phyloP scores from a whole-genome alignment of 192 early-diverging fungal species.

The Glomus cerebriforme region DNA sequence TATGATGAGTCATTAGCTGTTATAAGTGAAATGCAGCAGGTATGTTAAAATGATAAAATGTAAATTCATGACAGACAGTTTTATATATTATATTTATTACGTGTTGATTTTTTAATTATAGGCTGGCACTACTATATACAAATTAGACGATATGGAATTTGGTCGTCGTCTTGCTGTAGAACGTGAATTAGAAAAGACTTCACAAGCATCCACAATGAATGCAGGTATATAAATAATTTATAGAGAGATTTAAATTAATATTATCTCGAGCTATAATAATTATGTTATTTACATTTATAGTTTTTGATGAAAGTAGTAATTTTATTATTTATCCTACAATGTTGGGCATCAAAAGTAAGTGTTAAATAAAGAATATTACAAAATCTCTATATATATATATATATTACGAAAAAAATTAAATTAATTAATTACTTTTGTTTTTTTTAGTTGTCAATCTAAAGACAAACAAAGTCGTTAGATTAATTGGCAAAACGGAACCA shows the following conservation, averaged over 20 bases:
- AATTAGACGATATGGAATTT: conserved; percentile 98
- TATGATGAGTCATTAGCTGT: conserved; percentile 88
- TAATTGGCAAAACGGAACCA: conserved; percentile 92
- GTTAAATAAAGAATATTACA: not conserved
- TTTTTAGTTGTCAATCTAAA: conserved; percentile 73
- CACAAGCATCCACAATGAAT: conserved; percentile 66
- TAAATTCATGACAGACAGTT: not conserved
- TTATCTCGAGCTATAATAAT: conserved; percentile 13
- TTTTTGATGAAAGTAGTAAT: conserved; percentile 90
- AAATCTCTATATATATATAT: not conserved
- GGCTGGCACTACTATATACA: conserved; percentile 72
- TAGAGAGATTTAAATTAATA: not conserved
- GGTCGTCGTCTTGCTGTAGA: conserved; percentile 89
- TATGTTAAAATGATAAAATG: conserved; percentile 18
- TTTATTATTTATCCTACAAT: conserved; percentile 93
- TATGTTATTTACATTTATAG: conserved; percentile 36
- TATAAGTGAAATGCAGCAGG: conserved; percentile 86
- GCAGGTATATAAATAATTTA: conserved; percentile 50
- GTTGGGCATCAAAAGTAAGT: conserved; percentile 85
- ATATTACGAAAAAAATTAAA: no score
- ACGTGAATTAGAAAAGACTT: conserved; percentile 78
- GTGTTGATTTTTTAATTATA: conserved; percentile 28
- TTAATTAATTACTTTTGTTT: not conserved
- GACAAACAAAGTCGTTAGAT: conserved; percentile 79
- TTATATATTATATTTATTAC: conserved; percentile 1